These are phyloP conservation scores for Plasmodium berghei DNA, from an alignment of 169 alveolate genomes.

Conservation along the genomic window DNA sequence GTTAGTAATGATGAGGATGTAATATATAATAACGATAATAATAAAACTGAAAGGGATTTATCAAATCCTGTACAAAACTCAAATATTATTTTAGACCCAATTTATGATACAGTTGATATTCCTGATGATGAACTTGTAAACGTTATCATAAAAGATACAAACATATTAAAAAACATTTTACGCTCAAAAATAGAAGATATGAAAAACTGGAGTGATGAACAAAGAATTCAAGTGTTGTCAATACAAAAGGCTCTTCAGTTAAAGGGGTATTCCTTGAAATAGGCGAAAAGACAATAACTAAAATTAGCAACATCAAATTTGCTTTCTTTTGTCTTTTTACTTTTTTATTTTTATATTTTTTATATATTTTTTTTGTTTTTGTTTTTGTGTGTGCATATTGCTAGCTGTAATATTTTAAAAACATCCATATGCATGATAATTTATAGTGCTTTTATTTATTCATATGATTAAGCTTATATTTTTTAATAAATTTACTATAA, in stretches of 20 bases:
- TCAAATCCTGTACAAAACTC: too few species aligned
- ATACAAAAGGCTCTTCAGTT: slow-evolving; percentile 55
- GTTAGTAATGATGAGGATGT: background rate
- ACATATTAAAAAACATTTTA: slow-evolving; percentile 63
- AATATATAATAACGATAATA: background rate
- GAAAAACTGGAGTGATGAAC: slow-evolving; percentile 48
- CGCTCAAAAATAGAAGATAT: slow-evolving; percentile 48
- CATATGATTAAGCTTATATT: too few species aligned
- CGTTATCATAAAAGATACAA: slow-evolving; percentile 39
- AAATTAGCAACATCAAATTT: background rate
- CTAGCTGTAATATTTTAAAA: too few species aligned
- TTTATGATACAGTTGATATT: slow-evolving; percentile 16
- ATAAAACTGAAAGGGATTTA: background rate
- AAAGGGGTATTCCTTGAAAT: slow-evolving; percentile 51
- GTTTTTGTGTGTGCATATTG: background rate
- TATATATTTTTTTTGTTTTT: background rate
- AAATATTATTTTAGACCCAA: too few species aligned
- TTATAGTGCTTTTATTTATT: too few species aligned
- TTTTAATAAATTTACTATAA: too few species aligned
- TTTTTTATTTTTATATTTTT: background rate
- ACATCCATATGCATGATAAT: too few species aligned
- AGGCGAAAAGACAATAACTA: background rate
- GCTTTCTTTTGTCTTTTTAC: too few species aligned
- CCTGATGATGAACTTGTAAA: slow-evolving; percentile 69
- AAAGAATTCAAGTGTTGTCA: slow-evolving; percentile 33